Percentiles rank a stretch among this genome's conserved stretches.
These are phyloP conservation scores for Tulasnella sp. DNA, from an alignment of 768 basidiomycete genomes.

Conservation along the genomic window DNA sequence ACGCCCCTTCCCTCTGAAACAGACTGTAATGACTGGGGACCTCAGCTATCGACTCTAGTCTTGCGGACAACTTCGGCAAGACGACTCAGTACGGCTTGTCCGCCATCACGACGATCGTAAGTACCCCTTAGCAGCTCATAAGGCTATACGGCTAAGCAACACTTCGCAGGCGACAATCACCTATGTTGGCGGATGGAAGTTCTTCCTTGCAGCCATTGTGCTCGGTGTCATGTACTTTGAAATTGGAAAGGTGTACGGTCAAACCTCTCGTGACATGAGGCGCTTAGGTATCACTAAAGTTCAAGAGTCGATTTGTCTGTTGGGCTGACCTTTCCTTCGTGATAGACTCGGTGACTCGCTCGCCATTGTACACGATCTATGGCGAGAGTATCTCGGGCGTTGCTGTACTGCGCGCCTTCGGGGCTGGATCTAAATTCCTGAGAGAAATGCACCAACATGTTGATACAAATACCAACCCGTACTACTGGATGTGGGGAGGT, in stretches of 20 bases:
- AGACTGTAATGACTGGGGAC: conserved; percentile 19
- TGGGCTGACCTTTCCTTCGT: neutral
- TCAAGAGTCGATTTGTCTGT: neutral
- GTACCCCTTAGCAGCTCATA: neutral
- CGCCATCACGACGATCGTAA: conserved; percentile 51
- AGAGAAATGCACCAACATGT: conserved; percentile 74
- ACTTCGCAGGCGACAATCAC: conserved; percentile 41
- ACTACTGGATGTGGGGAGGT: conserved; percentile 91
- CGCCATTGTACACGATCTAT: conserved; percentile 41
- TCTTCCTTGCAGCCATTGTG: conserved; percentile 46
- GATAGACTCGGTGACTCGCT: conserved; percentile 34
- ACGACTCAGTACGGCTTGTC: conserved; percentile 63
- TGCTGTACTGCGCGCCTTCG: conserved; percentile 60
- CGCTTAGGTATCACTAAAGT: conserved; percentile 24
- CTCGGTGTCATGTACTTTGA: conserved; percentile 60
- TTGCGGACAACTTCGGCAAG: conserved; percentile 78
- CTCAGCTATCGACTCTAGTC: conserved; percentile 65
- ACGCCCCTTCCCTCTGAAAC: conserved; percentile 18
- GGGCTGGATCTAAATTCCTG: conserved; percentile 76
- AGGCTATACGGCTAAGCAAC: neutral
- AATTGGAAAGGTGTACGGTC: conserved; percentile 50
- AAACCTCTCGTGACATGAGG: conserved; percentile 80
- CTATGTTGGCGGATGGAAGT: conserved; percentile 66
- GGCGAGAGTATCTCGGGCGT: conserved; percentile 38
- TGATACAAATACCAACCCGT: conserved; percentile 52